Base-by-base conservation (phyloP, 2,329 filamentous ascomycete species). In the Microcera coccophila region DNA sequence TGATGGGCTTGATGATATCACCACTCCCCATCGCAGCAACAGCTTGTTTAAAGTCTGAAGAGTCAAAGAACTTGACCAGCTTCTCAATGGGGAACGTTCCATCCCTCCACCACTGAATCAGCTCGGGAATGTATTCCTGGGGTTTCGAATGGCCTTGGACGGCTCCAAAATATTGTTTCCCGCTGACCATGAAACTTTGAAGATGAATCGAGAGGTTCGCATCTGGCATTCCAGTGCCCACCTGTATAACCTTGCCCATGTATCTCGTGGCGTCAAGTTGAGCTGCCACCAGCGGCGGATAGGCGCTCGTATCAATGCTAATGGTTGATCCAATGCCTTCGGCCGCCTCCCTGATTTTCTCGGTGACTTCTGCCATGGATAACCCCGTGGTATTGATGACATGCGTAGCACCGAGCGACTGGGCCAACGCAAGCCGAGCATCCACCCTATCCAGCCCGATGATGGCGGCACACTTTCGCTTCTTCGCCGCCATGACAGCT, bases 161-260 rank as follows among this genome's bases (percentile, higher is more conserved):
- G 12, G 9, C n/a, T 8, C 7, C n/a, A 21, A 17, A 22, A 11
- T 4, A 14, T 22, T 17, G 24, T 3, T n/a, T n/a, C n/a, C n/a
- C n/a, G n/a, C n/a, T n/a, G n/a, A n/a, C n/a, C n/a, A n/a, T n/a
- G n/a, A n/a, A n/a, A 10, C 14, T 32, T 37, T 26, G 22, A 15
- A 38, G 15, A 20, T 15, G 12, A 15, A 48, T 34, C 26, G 41
- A 28, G 5, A 48, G n/a, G 2, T 32, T n/a, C 3, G 45, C 42
- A 9, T 48, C 42, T 15, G 32, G 38, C 3, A 42, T 37, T 3
- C 42, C 38, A 28, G 45, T 42, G 3, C 45, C 45, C n/a, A 48
- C 29, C 8, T 45, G 32, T 12, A 48, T 39, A 42, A 48, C 42
- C 17, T 48, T 41, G 10, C 45, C 45, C 18, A 36, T 29, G 9